Evolutionary conservation across 176 grass and related monocot genomes (phyloP), one percentile per base, ranked within the genome.

Genomic region (Avena insularis): DNA sequence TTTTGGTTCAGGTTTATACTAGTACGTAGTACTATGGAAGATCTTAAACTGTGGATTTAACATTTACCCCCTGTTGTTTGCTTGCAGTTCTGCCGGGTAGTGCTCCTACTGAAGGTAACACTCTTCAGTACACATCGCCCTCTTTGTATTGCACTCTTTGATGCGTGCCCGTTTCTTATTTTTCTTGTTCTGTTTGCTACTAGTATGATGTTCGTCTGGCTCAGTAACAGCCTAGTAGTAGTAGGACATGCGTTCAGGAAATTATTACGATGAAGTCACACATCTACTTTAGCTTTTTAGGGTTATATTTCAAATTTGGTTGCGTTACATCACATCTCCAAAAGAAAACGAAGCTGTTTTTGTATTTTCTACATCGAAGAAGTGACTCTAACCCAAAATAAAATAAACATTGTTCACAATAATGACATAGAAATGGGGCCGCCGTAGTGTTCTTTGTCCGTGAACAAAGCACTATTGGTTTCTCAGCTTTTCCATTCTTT

Each of bases 101-200:
- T 19, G 4, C 88, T 46, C 77, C 88, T 19, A 6, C 23, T n/a
- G 68, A 45, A 89, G 88, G 82, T 85, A 85, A 89, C 8, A n/a
- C 33, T 54, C 21, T 14, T 60, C 46, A 20, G 56, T 43, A 78
- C 35, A 79, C 65, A 20, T 36, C 62, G 40, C 58, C 53, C 0
- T 8, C 31, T 53, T 47, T 70, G 35, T 68, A 71, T 25, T 46
- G 10, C 51, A 5, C 33, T 79, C 21, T 43, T 25, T 57, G 50
- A 23, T 70, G 81, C 35, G 12, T 56, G 35, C 67, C 31, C 19
- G 81, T 71, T 83, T 71, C 31, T 82, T 70, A 21, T 19, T n/a
- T 82, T 12, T 54, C 10, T 67, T 79, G 13, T 27, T 79, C 59
- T 78, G 12, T 73, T 72, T 47, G 9, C 0, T 43, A 20, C 16